Evolutionary conservation across 2,329 filamentous ascomycete genomes (phyloP).

Genomic region (Teratosphaeriaceae sp.): DNA sequence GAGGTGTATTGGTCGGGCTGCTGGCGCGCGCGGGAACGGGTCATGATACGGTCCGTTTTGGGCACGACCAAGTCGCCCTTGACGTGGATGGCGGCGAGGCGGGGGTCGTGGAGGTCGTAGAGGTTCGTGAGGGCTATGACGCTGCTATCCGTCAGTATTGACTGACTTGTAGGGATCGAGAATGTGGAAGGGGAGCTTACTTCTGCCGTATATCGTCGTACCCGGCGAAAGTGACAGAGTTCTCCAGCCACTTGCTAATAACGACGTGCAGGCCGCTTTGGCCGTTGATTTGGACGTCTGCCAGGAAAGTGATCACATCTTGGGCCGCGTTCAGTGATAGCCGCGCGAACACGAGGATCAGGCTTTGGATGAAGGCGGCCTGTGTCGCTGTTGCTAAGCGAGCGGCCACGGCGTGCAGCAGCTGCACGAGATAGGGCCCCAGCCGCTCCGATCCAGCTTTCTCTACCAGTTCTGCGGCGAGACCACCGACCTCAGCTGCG

Average conservation of each 20-base stretch:
- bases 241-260: slow-evolving; percentile 91
- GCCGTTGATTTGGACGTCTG: slow-evolving; percentile 71
- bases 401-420: slow-evolving; percentile 81
- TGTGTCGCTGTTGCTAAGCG: slow-evolving; percentile 76
- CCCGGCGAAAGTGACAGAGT: slow-evolving; percentile 93
- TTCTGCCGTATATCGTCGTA: slow-evolving; percentile 98
- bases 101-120: slow-evolving; percentile 77
- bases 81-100: slow-evolving; percentile 71
- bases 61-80: slow-evolving; percentile 86
- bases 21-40: slow-evolving; percentile 78
- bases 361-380: slow-evolving; percentile 86
- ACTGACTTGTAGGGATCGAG: not conserved
- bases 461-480: slow-evolving; percentile 91
- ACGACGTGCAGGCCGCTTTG: slow-evolving; percentile 84
- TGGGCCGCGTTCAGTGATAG: slow-evolving; percentile 76
- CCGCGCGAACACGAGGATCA: slow-evolving; percentile 91
- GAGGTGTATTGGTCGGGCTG: slow-evolving; percentile 88
- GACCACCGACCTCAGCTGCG: slow-evolving; percentile 89
- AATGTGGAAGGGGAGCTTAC: slow-evolving; percentile 44
- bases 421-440: slow-evolving; percentile 80
- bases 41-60: slow-evolving; percentile 80
- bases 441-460: slow-evolving; percentile 88
- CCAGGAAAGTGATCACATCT: slow-evolving; percentile 88
- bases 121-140: slow-evolving; percentile 90
- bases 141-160: slow-evolving; percentile 39